Base-by-base conservation (phyloP, 2,329 filamentous ascomycete genomes). In the Chlorencoelia australis region DNA sequence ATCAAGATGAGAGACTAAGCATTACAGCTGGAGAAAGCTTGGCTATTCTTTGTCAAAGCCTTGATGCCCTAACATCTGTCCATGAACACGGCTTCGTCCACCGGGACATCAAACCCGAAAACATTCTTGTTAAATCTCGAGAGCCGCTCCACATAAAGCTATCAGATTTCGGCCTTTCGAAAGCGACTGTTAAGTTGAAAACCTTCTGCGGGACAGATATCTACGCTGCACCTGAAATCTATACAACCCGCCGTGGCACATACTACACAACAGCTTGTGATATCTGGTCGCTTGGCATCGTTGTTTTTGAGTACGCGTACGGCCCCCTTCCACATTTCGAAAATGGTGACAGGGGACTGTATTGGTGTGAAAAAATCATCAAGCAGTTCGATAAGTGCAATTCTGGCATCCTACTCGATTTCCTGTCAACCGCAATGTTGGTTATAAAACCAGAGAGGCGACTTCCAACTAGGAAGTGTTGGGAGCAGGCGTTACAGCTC, bases 261-360 rank as follows among this genome's bases (percentile, higher is more conserved):
- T n/a, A n/a, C n/a, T 38, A 84, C 95, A 67, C 87, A 87, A 14
- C 84, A 94, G 54, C 77, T 83, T 5, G 95, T 95, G 89, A 96
- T 54, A 86, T 84, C 7, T 24, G 21, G 21, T 24, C 21, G 7
- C 21, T 24, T 24, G 21, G 21, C 11, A 11, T 24, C 7, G 21
- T 96, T 89, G 89, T 89, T 87, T 0, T 68, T 95, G 1, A 89
- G 89, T 37, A 89, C 95, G 2, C 64, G 95, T 3, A 14, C 16
- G 7, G n/a, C n/a, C 7, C 11, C 11, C 25, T 28, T 35, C 24
- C 24, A 9, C 10, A 20, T 27, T n/a, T 11, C 3, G 7, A 26
- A 27, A 22, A 13, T 7, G 26, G 28, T 18, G 14, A 8, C 11
- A n/a, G n/a, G n/a, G 33, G 24, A 19, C 13, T 13, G 28, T 17